These are phyloP conservation scores for Blastomyces percursus DNA, from an alignment of 2,329 filamentous ascomycete species.

Conservation along the genomic window DNA sequence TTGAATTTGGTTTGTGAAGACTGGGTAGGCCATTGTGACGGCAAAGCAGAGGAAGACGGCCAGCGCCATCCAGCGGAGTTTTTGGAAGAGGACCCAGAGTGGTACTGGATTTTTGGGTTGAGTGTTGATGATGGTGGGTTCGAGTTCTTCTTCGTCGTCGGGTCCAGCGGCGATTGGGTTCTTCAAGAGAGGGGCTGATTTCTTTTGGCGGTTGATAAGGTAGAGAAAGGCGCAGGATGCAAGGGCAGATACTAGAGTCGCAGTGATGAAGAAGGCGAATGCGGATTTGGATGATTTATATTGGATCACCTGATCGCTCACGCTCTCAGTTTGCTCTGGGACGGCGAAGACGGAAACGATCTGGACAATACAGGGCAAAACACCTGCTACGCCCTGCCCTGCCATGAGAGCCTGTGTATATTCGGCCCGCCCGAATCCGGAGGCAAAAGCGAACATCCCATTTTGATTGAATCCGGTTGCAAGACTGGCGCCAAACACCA, in stretches of 20 bases:
- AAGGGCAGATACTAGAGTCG: constrained; percentile 60
- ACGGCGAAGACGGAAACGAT: constrained; percentile 69
- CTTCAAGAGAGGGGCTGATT: background rate
- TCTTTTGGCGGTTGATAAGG: constrained; percentile 49
- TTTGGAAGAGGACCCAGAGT: constrained; percentile 58
- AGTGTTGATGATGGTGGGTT: constrained; percentile 20
- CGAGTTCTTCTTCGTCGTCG: constrained; percentile 22
- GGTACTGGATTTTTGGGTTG: constrained; percentile 40
- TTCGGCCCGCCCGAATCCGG: constrained; percentile 70
- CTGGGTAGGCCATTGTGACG: constrained; percentile 88
- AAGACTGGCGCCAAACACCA: constrained; percentile 68
- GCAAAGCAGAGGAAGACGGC: constrained; percentile 71
- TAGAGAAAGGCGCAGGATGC: constrained; percentile 65
- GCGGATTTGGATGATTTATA: constrained; percentile 56
- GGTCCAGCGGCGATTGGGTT: constrained; percentile 36
- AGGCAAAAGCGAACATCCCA: constrained; percentile 82
- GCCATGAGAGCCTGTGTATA: constrained; percentile 97
- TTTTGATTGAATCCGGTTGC: constrained; percentile 85
- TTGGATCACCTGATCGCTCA: constrained; percentile 23
- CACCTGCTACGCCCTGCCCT: constrained; percentile 83
- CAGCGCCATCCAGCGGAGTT: constrained; percentile 67
- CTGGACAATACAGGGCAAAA: constrained; percentile 77
- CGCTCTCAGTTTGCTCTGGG: constrained; percentile 34
- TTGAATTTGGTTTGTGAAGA: constrained; percentile 65
- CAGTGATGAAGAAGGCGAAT: constrained; percentile 83